Evolutionary conservation across 108 stramenopile genomes (phyloP).

Genomic region (Cyclotella choctawhatcheeana): DNA sequence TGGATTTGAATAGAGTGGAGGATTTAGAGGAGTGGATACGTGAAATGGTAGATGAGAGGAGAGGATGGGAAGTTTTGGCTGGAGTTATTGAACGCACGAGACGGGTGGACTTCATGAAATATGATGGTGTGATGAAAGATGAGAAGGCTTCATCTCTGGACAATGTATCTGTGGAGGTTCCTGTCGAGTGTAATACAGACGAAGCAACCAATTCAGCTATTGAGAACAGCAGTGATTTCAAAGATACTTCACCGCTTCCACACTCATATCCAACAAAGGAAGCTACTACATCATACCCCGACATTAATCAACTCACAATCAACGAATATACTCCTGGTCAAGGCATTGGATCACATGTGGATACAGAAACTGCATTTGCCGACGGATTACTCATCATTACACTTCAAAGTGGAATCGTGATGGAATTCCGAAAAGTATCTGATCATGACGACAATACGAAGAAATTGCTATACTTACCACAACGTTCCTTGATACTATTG

Average conservation of each 20-base stretch:
- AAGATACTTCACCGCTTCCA: too few relatives aligned
- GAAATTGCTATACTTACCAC: slow-evolving; percentile 81
- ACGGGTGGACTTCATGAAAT: slow-evolving; percentile 36
- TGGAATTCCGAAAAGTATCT: slow-evolving; percentile 87
- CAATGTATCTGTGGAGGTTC: too few relatives aligned
- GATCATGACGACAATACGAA: slow-evolving; percentile 9
- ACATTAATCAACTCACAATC: slow-evolving; percentile 85
- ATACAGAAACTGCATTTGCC: slow-evolving; percentile 86
- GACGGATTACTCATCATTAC: slow-evolving; percentile 86
- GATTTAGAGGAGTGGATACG: slow-evolving; percentile 51
- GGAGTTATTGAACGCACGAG: slow-evolving; percentile 73
- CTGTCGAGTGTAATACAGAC: too few relatives aligned
- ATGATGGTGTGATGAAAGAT: slow-evolving; percentile 6
- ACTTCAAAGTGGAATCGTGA: slow-evolving; percentile 78
- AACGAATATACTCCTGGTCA: slow-evolving; percentile 87
- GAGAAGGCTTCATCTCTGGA: not conserved
- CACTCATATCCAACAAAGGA: slow-evolving; percentile 9
- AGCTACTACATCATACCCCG: slow-evolving; percentile 43
- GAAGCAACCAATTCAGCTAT: too few relatives aligned
- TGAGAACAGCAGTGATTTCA: too few relatives aligned
- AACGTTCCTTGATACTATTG: slow-evolving; percentile 76
- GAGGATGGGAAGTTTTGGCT: slow-evolving; percentile 79
- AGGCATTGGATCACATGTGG: slow-evolving; percentile 91
- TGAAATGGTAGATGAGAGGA: slow-evolving; percentile 44
- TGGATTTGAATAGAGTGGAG: slow-evolving; percentile 25